Evolutionary conservation across 2,329 filamentous ascomycete species (phyloP).

Genomic region (Parastagonospora avenae): DNA sequence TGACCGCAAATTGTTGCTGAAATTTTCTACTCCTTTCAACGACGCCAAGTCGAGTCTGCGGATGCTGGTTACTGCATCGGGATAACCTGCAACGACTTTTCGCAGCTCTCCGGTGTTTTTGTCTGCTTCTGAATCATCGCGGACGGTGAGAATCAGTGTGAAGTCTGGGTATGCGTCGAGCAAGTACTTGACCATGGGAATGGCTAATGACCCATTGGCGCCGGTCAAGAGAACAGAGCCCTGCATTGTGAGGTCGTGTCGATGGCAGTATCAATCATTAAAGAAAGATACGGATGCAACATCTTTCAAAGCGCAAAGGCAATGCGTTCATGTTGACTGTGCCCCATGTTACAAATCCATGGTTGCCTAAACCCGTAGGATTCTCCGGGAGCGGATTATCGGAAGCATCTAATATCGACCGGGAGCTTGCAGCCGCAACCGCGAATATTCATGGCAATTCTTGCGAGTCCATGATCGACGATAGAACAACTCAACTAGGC

Average conservation of each 20-base stretch:
- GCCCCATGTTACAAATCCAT: too few relatives aligned
- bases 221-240: conserved; percentile 14
- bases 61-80: conserved; percentile 11
- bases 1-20: conserved; percentile 9
- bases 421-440: too few relatives aligned
- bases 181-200: conserved; percentile 21
- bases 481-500: too few relatives aligned
- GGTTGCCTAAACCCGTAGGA: too few relatives aligned
- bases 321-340: too few relatives aligned
- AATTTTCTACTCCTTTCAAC: conserved; percentile 14
- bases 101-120: conserved; percentile 22
- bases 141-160: conserved; percentile 23
- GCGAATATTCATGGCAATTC: too few relatives aligned
- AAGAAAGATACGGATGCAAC: too few relatives aligned
- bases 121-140: conserved; percentile 20
- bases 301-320: too few relatives aligned
- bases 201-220: conserved; percentile 31
- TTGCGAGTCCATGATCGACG: too few relatives aligned
- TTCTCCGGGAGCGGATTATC: too few relatives aligned
- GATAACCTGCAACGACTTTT: conserved; percentile 11
- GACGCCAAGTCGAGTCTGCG: conserved; percentile 21
- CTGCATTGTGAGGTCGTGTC: neutral
- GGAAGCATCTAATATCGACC: too few relatives aligned
- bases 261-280: too few relatives aligned
- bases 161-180: conserved; percentile 16